Evolutionary conservation across 2,329 filamentous ascomycete genomes (phyloP), one percentile per base, ranked within the genome.

Genomic region (Talaromyces sp.): DNA sequence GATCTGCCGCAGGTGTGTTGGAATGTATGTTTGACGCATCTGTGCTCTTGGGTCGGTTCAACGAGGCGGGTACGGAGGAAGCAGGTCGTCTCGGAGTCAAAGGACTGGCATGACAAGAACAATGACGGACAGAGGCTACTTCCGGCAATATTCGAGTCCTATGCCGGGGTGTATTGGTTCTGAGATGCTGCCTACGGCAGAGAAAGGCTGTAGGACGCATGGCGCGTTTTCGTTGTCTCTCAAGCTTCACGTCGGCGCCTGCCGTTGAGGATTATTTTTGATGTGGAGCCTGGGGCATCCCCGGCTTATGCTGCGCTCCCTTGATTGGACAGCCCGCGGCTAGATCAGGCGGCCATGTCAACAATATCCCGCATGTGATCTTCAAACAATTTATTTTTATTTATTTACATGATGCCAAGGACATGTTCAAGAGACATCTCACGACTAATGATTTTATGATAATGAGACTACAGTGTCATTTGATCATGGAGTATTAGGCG

Each of bases 1-100:
- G 84, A 68, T 86, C 83, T 64, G 76, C 76, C 6, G 77, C 69
- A 57, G 80, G 76, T 45, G 75, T 75, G 37, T 75, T 73, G 31
- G 78, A 74, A 27, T 73, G 70, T 5, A 63, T n/a, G 52, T 64
- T 65, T 24, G 64, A 63, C 3, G 66, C 35, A 39, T 56, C 54
- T 35, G 47, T 64, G 52, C 62, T 60, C 35, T 66, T 56, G 22
- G 8, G 61, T 33, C 49, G 66, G 66, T 31, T 31, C 27, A 60
- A 66, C 24, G n/a, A 39, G 3, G 70, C 49, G 61, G 70, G 62
- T 37, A 71, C 68, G 58, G 71, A 65, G 70, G 69, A 73, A 74
- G 45, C 41, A 3, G 24, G 37, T 45, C 60, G 19, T 56, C 35
- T 33, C 3, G 59, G 27, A 37, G 58, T 62, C 33, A 24, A 24